Conservation (phyloP, 2,329 filamentous ascomycete species). For the Claviceps africana region DNA sequence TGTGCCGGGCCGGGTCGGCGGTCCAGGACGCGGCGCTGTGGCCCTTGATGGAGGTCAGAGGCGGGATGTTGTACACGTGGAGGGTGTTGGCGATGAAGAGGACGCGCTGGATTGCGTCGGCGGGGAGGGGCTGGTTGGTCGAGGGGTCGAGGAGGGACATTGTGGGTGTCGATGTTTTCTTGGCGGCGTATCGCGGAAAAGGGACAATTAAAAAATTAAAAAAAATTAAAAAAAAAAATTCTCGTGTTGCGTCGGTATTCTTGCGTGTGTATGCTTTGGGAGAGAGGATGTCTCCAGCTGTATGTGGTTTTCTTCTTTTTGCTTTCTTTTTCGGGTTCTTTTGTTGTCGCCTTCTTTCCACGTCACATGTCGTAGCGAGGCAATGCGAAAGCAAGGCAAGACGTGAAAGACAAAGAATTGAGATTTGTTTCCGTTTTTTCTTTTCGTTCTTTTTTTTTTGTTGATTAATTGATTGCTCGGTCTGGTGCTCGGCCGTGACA, state of each 20-base stretch:
- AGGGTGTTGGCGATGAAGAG: constrained; percentile 63
- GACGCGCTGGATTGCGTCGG: constrained; percentile 71
- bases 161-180: not conserved
- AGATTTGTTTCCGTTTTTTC: not conserved
- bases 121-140: constrained; percentile 52
- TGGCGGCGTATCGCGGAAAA: not conserved
- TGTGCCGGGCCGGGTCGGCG: constrained; percentile 52
- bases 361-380: not conserved
- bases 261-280: too few relatives aligned
- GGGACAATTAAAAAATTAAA: not conserved
- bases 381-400: not conserved
- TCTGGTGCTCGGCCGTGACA: too few relatives aligned
- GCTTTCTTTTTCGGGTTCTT: not conserved
- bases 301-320: too few relatives aligned
- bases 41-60: constrained; percentile 62
- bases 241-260: not conserved
- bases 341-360: not conserved
- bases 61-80: constrained; percentile 80
- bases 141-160: constrained; percentile 56
- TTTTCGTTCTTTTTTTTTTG: too few relatives aligned
- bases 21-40: constrained; percentile 72
- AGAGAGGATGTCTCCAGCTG: not conserved
- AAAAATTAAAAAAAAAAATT: not conserved
- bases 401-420: not conserved
- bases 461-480: too few relatives aligned